Base-by-base conservation (phyloP, 805 yeast species). In the Cyberlindnera petersonii region DNA sequence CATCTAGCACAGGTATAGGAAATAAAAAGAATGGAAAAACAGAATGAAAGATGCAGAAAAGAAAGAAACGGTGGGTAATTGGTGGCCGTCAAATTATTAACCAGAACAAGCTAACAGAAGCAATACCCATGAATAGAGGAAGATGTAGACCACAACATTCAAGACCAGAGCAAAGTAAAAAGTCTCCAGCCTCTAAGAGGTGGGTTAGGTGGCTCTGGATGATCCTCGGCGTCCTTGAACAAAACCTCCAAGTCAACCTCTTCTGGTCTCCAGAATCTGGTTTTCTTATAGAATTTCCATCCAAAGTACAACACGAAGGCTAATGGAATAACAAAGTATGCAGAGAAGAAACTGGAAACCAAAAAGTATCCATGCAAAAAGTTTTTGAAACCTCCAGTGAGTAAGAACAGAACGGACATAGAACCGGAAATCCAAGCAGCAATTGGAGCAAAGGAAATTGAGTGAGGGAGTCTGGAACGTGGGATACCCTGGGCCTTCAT, bases 171-270 rank as follows among this genome's bases (percentile, higher is more conserved):
- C 34, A 50, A 20, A 6, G 47, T 43, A 11, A 50, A 18, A 15
- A 40, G 28, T 40, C 40, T 42, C 53, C 52, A 51, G 6, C 53
- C 52, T 30, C 33, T 49, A 15, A 43, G 22, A 18, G 42, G 42
- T 18, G 37, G 41, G 19, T 18, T 27, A 11, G 53, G 48, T 16
- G 49, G 58, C 39, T 60, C 65, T 24, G 65, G 65, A 40, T 57
- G 52, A 13, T 52, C 57, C 26, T 47, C 53, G 17, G 55, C 58
- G 42, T 62, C 65, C 37, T 45, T 47, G 48, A 62, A 62, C 29
- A 62, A 47, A 5, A 53, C 33, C 28, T 40, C 55, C 17, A 74
- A 60, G 53, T 73, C 75, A 31, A 66, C 69, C 40, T 73, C 68
- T 13, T 48, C 39, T 8, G 73, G 59, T 30, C 49, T 53, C 46